These are phyloP conservation scores for Penicillium nucicola DNA, from an alignment of 495 filamentous ascomycete species.

Conservation along the genomic window DNA sequence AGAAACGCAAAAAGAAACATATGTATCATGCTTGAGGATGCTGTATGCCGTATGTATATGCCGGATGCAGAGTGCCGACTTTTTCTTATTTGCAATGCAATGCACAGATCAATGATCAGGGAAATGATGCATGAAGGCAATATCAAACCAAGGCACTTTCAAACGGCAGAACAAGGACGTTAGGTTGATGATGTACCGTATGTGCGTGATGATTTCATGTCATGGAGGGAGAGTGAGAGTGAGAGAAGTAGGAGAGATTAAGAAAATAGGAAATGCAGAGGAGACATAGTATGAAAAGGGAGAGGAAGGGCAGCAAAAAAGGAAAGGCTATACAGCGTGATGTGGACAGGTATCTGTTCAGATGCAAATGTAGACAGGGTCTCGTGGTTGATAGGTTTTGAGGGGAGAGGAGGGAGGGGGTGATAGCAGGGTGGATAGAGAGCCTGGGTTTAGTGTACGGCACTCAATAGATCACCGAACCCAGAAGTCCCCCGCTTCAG, in stretches of 20 bases:
- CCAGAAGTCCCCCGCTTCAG: slow-evolving; percentile 54
- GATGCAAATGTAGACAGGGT: neutral
- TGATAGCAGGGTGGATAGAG: neutral
- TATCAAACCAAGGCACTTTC: slow-evolving; percentile 1
- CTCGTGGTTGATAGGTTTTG: neutral
- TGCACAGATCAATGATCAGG: neutral
- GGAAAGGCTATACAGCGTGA: neutral
- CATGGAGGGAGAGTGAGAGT: neutral
- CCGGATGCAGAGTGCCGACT: neutral
- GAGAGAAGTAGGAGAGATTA: slow-evolving; percentile 4
- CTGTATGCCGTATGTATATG: neutral
- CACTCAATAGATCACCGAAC: slow-evolving; percentile 42
- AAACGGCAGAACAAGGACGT: neutral
- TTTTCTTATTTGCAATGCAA: no score
- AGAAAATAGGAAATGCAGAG: neutral
- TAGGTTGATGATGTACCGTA: slow-evolving; percentile 12
- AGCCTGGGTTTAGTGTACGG: slow-evolving; percentile 33
- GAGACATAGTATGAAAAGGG: neutral
- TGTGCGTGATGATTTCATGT: slow-evolving; percentile 23
- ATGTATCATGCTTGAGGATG: slow-evolving; percentile 17
- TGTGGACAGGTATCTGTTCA: neutral
- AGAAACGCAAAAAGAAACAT: slow-evolving; percentile 7
- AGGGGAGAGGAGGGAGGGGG: no score
- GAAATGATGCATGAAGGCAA: slow-evolving; percentile 1
- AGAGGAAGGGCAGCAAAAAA: neutral